Conservation (phyloP, 192 early-diverging fungal species). For the Coemansia sp. region DNA sequence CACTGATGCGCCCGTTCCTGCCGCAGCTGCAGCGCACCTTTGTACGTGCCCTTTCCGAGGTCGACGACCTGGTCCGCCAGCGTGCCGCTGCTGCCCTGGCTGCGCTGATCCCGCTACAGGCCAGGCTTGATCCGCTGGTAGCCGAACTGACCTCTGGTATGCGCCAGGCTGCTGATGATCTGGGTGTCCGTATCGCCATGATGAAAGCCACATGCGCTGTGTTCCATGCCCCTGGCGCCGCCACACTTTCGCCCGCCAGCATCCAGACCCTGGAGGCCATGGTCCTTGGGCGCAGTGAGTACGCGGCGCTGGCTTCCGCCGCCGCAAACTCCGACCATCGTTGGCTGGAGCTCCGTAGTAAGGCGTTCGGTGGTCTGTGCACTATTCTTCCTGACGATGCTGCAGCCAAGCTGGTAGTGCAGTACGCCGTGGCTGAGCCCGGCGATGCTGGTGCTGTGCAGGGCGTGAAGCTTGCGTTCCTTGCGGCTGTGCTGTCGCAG, state of each 20-base stretch:
- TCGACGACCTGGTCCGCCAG: conserved; percentile 72
- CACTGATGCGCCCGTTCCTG: conserved; percentile 92
- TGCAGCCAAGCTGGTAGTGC: conserved; percentile 20
- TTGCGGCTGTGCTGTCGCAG: conserved; percentile 69
- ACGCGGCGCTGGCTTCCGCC: not conserved
- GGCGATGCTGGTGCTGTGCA: conserved; percentile 38
- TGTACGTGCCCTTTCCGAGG: conserved; percentile 82
- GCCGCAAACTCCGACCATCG: conserved; percentile 14
- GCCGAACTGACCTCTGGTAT: conserved; percentile 30
- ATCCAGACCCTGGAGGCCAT: conserved; percentile 36
- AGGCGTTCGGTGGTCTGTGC: conserved; percentile 42
- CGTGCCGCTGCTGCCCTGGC: conserved; percentile 76
- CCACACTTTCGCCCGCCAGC: conserved; percentile 25
- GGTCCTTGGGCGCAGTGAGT: conserved; percentile 7
- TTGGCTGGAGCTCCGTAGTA: conserved; percentile 31
- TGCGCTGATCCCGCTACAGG: conserved; percentile 54
- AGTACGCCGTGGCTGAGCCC: conserved; percentile 15
- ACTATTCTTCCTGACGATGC: conserved; percentile 18
- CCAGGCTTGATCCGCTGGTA: conserved; percentile 47
- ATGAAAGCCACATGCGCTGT: conserved; percentile 40
- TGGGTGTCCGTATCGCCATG: conserved; percentile 38
- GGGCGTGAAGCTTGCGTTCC: conserved; percentile 69
- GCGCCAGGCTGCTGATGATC: conserved; percentile 6
- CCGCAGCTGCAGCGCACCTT: conserved; percentile 98
- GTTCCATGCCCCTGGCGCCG: conserved; percentile 27